Base-by-base conservation (phyloP, 1,284 basidiomycete genomes). In the Trichosporon sp. region DNA sequence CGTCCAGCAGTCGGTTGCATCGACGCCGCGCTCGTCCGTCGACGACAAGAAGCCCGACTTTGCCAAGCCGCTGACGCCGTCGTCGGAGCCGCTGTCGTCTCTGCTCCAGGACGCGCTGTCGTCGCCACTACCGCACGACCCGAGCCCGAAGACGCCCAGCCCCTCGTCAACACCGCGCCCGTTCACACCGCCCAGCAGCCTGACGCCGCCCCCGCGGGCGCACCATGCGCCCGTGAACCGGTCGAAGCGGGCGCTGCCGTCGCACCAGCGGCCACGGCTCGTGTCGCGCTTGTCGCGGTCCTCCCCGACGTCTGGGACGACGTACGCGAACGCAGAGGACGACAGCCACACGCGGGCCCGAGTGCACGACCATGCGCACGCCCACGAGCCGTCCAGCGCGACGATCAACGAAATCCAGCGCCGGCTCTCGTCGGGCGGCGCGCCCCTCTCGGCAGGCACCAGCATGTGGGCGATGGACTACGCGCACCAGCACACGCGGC, bases 21-120 rank as follows among this genome's bases (percentile, higher is more conserved):
- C 56, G 6, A 31, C 27, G 18, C 27, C 27, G 29, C 56, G 29
- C 8, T 13, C 56, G 29, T 31, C 56, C 1, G 7, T n/a, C 11
- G 56, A 60, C 8, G 89, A 91, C 63, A 65, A 21, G 9, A 51
- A 60, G 29, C 29, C 27, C 3, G 56, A 31, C 9, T n/a, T 60
- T n/a, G 56, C 56, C 5, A 60, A 60, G 29, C 56, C 56, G 7
- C 23, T 60, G 29, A n/a, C 56, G 8, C 56, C 56, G 27, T n/a
- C 56, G 18, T 60, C 56, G 3, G 56, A 60, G 29, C 56, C 56
- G 13, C 56, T 60, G 15, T 60, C 56, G 29, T 31, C 27, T 15
- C 18, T 60, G 29, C 56, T 60, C 29, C 56, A 60, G 56, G 56
- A 60, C 23, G 56, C 56, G 56, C 56, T 60, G 15, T 60, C 56